A percentile compares a stretch with the other conserved stretches of the same genome.
Conservation (phyloP, 495 filamentous ascomycete species). For the Alectoria sarmentosa region DNA sequence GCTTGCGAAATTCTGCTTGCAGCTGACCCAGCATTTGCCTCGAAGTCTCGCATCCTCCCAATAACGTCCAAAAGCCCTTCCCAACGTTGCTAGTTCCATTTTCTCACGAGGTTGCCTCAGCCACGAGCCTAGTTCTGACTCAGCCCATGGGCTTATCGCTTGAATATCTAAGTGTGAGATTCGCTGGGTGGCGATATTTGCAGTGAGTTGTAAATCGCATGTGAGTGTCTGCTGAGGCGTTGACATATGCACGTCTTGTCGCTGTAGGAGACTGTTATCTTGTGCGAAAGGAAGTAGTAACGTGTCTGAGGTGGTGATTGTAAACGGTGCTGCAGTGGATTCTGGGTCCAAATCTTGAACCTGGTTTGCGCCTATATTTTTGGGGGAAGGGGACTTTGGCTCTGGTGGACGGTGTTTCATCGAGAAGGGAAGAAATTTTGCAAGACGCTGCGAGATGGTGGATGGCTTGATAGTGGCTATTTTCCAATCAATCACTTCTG, state of each 20-base stretch:
- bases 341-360: not conserved
- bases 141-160: constrained; percentile 11
- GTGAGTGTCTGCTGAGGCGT: not conserved
- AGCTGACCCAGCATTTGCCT: constrained; percentile 14
- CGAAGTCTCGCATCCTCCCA: constrained; percentile 9
- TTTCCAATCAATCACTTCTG: not conserved
- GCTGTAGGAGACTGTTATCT: not conserved
- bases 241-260: not conserved
- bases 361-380: not conserved
- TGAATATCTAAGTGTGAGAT: not conserved
- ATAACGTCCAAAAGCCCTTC: constrained; percentile 17
- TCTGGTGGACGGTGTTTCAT: not conserved
- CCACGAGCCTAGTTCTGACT: constrained; percentile 15
- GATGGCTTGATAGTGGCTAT: not conserved
- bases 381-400: not conserved
- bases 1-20: constrained; percentile 23
- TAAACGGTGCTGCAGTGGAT: not conserved
- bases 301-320: not conserved
- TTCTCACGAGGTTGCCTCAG: not conserved
- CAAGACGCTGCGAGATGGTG: constrained; percentile 3
- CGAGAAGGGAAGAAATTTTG: constrained; percentile 7
- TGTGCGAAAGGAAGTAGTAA: not conserved
- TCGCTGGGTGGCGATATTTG: not conserved
- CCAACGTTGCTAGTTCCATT: constrained; percentile 5
- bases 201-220: constrained; percentile 7